A percentile compares a stretch with the other conserved stretches of the same genome.
Evolutionary conservation across 257 asterid species (phyloP).

Genomic region (Plantago ovata): DNA sequence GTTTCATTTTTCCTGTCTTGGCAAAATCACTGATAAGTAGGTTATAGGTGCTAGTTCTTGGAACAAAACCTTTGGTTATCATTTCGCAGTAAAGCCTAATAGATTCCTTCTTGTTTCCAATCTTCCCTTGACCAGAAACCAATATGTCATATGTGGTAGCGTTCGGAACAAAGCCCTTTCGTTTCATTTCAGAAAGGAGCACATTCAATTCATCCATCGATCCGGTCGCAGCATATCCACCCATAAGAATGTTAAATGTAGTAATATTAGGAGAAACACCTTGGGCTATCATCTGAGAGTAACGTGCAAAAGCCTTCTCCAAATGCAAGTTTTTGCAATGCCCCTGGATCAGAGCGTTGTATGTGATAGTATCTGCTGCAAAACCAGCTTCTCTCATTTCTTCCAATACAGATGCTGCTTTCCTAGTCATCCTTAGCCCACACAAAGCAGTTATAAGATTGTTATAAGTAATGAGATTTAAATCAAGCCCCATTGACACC

Average conservation of each 20-base stretch:
- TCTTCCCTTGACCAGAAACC: conserved; percentile 68
- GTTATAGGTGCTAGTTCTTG: conserved; percentile 70
- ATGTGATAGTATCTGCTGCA: conserved; percentile 59
- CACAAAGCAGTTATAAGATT: conserved; percentile 61
- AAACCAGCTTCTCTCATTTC: conserved; percentile 69
- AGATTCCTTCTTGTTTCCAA: conserved; percentile 73
- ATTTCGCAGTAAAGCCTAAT: conserved; percentile 81
- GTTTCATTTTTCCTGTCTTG: conserved; percentile 77
- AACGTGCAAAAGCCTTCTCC: conserved; percentile 50
- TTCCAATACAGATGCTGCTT: conserved; percentile 52
- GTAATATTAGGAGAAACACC: conserved; percentile 64
- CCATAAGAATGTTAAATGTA: conserved; percentile 70
- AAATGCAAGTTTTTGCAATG: conserved; percentile 61
- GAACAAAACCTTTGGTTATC: conserved; percentile 78
- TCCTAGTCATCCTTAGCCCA: conserved; percentile 73
- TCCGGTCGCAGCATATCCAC: conserved; percentile 53
- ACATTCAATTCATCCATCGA: conserved; percentile 41
- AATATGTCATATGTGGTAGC: conserved; percentile 60
- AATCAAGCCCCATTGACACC: conserved; percentile 60
- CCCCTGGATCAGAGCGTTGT: conserved; percentile 78
- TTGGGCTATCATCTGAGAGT: conserved; percentile 56
- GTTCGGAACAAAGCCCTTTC: conserved; percentile 49
- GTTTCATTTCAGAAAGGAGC: conserved; percentile 59
- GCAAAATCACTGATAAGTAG: conserved; percentile 69
- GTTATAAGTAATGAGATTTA: conserved; percentile 43